A percentile compares a stretch with the other conserved stretches of the same genome.
Conservation (phyloP, 495 filamentous ascomycete species). For the Symbiotaphrina buchneri region DNA sequence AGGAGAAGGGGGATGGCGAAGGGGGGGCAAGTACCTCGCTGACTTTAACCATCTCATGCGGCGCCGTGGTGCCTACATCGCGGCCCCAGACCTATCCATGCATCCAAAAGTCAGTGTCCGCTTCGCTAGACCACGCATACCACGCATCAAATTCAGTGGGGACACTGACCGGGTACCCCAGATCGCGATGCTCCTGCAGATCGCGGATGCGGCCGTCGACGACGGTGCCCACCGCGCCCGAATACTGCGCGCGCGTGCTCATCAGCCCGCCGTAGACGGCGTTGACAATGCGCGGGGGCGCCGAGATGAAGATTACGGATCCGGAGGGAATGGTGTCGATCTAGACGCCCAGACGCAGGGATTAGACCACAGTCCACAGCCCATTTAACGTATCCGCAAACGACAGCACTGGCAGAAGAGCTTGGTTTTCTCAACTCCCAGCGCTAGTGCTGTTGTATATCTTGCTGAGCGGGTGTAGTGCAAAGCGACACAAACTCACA, state of each 20-base stretch:
- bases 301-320: slow-evolving; percentile 31
- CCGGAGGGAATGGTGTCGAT: slow-evolving; percentile 27
- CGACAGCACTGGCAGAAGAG: too few relatives aligned
- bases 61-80: too few relatives aligned
- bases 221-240: slow-evolving; percentile 18
- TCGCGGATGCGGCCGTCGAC: slow-evolving; percentile 37
- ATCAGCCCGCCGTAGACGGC: slow-evolving; percentile 38
- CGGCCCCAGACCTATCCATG: slow-evolving; percentile 19
- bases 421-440: too few relatives aligned
- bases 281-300: slow-evolving; percentile 24
- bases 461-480: too few relatives aligned
- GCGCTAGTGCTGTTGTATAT: too few relatives aligned
- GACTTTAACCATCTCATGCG: too few relatives aligned
- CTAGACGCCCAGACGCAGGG: slow-evolving; percentile 14
- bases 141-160: not conserved
- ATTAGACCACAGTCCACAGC: too few relatives aligned
- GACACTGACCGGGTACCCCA: slow-evolving; percentile 18
- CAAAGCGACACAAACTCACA: too few relatives aligned
- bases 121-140: too few relatives aligned
- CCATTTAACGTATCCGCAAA: too few relatives aligned
- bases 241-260: slow-evolving; percentile 24
- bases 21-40: too few relatives aligned
- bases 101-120: not conserved
- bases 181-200: slow-evolving; percentile 30
- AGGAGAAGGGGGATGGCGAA: too few relatives aligned